A percentile compares a stretch with the other conserved stretches of the same genome.
Conservation (phyloP, 129 eudicot species). For the Scalesia atractyloides region DNA sequence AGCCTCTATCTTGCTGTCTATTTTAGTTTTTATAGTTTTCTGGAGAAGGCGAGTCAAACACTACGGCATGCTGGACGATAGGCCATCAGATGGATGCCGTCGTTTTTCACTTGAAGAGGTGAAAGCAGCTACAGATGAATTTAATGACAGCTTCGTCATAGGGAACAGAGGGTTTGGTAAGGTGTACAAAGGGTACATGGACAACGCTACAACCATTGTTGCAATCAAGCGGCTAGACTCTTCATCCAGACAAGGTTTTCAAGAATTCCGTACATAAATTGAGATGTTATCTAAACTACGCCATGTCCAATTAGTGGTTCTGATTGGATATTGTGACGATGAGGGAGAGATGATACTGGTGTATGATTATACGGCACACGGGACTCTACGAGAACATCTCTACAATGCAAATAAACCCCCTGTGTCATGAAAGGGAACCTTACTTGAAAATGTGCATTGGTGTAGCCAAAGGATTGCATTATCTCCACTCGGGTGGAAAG, state of each 20-base stretch:
- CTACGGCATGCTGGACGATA: conserved; percentile 28
- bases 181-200: conserved; percentile 51
- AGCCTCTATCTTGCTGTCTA: conserved; percentile 13
- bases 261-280: conserved; percentile 61
- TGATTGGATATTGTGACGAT: conserved; percentile 63
- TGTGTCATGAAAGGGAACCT: conserved; percentile 46
- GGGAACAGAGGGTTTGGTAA: conserved; percentile 70
- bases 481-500: conserved; percentile 44
- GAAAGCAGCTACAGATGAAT: conserved; percentile 39
- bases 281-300: conserved; percentile 56
- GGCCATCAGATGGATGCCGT: conserved; percentile 42
- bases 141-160: conserved; percentile 40
- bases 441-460: conserved; percentile 53
- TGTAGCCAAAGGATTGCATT: conserved; percentile 42
- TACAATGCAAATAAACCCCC: conserved; percentile 35
- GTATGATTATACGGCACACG: conserved; percentile 64
- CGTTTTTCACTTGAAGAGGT: conserved; percentile 51
- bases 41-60: neutral
- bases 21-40: neutral
- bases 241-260: conserved; percentile 54
- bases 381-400: conserved; percentile 65
- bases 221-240: conserved; percentile 58
- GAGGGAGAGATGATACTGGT: conserved; percentile 57
- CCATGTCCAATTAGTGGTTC: conserved; percentile 53
- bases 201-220: conserved; percentile 34